phyloP scores from a whole-genome alignment of 305 asterid genomes.

The Rubia occidens region DNA sequence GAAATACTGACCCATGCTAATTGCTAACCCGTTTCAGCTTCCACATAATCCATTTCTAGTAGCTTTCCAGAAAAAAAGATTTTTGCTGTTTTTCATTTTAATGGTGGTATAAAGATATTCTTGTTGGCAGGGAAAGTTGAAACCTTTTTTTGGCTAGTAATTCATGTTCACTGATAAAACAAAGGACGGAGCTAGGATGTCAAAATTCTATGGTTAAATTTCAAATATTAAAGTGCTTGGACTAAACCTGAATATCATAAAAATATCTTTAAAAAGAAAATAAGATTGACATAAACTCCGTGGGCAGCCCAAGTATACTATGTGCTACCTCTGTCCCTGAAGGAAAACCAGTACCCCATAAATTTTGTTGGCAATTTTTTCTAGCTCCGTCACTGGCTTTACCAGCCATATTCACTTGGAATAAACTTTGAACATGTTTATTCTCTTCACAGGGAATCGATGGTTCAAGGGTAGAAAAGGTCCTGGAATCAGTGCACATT shows the following conservation, averaged over 20 bases:
- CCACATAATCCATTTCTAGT: background rate
- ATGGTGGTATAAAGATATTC: background rate
- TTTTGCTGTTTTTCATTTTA: background rate
- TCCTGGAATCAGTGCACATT: slow-evolving; percentile 80
- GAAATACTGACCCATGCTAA: background rate
- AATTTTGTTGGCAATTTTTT: background rate
- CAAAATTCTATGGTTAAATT: too few species aligned
- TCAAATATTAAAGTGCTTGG: too few species aligned
- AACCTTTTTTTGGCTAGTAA: background rate
- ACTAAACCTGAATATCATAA: too few species aligned
- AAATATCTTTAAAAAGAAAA: too few species aligned
- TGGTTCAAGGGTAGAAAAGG: slow-evolving; percentile 93
- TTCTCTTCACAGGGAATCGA: slow-evolving; percentile 63
- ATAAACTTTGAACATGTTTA: background rate
- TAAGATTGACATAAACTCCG: too few species aligned
- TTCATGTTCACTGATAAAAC: background rate
- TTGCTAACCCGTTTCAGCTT: background rate
- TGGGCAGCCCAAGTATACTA: too few species aligned
- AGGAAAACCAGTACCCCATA: background rate
- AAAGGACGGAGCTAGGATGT: too few species aligned
- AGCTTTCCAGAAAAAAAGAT: background rate
- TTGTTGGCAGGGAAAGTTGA: background rate
- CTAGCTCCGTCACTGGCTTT: too few species aligned
- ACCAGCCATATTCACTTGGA: background rate
- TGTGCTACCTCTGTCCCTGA: too few species aligned